Evolutionary conservation across 805 yeast species (phyloP).

Genomic region (Tetrapisispora namnaoensis): DNA sequence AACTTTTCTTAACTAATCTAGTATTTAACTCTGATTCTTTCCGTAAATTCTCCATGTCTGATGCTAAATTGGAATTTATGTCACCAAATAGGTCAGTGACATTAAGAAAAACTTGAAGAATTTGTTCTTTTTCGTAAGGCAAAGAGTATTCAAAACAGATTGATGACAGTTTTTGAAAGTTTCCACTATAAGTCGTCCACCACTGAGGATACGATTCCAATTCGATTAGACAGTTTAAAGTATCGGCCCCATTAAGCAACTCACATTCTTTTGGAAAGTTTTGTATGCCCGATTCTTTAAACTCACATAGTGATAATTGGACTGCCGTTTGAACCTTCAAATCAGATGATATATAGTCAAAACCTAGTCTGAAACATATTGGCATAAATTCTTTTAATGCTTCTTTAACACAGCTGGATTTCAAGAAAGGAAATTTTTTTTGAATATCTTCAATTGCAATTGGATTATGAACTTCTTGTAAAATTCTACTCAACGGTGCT

Average conservation of each 20-base stretch:
- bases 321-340: slow-evolving; percentile 35
- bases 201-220: slow-evolving; percentile 43
- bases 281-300: slow-evolving; percentile 36
- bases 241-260: slow-evolving; percentile 10
- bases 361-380: slow-evolving; percentile 33
- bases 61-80: slow-evolving; percentile 9
- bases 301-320: slow-evolving; percentile 45
- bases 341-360: slow-evolving; percentile 31
- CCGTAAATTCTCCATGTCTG: slow-evolving; percentile 6
- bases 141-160: slow-evolving; percentile 45
- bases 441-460: not conserved
- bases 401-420: slow-evolving; percentile 29
- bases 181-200: slow-evolving; percentile 69
- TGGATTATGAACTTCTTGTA: not conserved
- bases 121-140: slow-evolving; percentile 44
- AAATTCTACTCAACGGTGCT: not conserved
- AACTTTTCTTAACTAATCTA: slow-evolving; percentile 2
- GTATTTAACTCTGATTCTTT: slow-evolving; percentile 6
- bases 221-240: slow-evolving; percentile 32
- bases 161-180: slow-evolving; percentile 43
- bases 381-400: slow-evolving; percentile 35
- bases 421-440: slow-evolving; percentile 17
- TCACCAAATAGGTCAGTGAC: slow-evolving; percentile 32
- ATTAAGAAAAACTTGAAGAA: slow-evolving; percentile 37
- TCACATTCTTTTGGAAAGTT: slow-evolving; percentile 17